These are phyloP conservation scores for Citrullus colocynthis DNA, from an alignment of 306 rosid species.

Conservation along the genomic window DNA sequence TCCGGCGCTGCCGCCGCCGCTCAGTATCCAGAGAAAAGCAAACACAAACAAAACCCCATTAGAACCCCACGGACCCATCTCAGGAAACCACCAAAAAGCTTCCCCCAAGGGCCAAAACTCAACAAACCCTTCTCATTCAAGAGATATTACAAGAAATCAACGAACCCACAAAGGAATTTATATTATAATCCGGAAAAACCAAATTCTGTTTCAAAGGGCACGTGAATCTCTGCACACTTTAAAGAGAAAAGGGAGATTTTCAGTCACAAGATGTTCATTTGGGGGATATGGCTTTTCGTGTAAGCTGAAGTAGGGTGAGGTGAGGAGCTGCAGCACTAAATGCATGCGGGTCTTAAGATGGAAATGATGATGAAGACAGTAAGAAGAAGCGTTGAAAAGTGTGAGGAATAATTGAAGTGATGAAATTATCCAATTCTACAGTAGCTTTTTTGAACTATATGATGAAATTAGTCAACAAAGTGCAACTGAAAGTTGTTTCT, in stretches of 20 bases:
- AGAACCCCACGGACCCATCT: not conserved
- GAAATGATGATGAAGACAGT: not conserved
- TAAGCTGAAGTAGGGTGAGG: not conserved
- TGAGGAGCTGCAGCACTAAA: not conserved
- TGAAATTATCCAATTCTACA: not conserved
- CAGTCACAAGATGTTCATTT: not conserved
- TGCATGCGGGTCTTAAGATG: not conserved
- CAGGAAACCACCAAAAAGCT: not conserved
- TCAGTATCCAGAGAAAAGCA: conserved; percentile 3
- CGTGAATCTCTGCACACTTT: not conserved
- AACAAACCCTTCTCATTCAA: not conserved
- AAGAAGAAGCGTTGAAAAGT: not conserved
- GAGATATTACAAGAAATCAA: too few relatives aligned
- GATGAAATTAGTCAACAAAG: too few relatives aligned
- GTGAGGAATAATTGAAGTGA: not conserved
- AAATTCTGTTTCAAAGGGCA: not conserved
- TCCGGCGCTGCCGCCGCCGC: not conserved
- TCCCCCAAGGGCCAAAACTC: not conserved
- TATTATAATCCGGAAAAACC: not conserved
- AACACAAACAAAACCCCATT: not conserved
- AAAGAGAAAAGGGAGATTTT: not conserved
- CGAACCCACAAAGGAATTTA: not conserved
- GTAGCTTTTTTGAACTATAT: not conserved
- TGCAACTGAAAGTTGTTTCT: too few relatives aligned
- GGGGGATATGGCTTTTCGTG: too few relatives aligned